phyloP scores from a whole-genome alignment of 148 eudicot species.

The Rhododendron ovatum region DNA sequence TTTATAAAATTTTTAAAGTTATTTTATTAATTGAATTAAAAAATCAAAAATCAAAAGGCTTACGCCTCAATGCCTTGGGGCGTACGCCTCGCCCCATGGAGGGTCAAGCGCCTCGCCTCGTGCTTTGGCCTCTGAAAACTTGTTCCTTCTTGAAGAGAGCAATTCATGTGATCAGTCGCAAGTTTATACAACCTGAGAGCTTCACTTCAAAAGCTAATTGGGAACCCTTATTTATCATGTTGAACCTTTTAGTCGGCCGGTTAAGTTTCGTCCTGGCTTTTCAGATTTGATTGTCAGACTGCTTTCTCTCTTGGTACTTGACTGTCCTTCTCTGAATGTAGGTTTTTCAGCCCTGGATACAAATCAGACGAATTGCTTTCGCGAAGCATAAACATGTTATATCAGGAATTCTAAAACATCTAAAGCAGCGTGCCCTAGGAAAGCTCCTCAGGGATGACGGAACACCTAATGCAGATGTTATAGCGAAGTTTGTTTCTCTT shows the following conservation, averaged over 20 bases:
- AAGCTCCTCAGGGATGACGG: constrained; percentile 52
- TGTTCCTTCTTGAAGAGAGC: neutral
- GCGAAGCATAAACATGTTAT: constrained; percentile 62
- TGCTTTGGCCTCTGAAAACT: no score
- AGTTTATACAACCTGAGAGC: neutral
- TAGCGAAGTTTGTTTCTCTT: constrained; percentile 35
- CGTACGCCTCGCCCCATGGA: no score
- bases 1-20: no score
- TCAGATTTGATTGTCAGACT: constrained; percentile 1
- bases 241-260: constrained; percentile 5
- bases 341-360: constrained; percentile 87
- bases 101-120: no score
- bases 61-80: no score
- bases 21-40: no score
- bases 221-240: neutral
- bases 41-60: no score
- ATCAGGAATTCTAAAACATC: constrained; percentile 58
- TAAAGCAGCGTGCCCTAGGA: constrained; percentile 52
- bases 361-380: constrained; percentile 47
- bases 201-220: neutral
- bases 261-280: neutral
- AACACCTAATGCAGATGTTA: constrained; percentile 32
- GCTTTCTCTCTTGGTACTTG: neutral
- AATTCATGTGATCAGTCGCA: neutral
- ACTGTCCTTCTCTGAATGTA: constrained; percentile 18